A percentile compares a stretch with the other conserved stretches of the same genome.
Conservation (phyloP, 1,139 yeast species). For the Saccharomyces pastorianus region DNA sequence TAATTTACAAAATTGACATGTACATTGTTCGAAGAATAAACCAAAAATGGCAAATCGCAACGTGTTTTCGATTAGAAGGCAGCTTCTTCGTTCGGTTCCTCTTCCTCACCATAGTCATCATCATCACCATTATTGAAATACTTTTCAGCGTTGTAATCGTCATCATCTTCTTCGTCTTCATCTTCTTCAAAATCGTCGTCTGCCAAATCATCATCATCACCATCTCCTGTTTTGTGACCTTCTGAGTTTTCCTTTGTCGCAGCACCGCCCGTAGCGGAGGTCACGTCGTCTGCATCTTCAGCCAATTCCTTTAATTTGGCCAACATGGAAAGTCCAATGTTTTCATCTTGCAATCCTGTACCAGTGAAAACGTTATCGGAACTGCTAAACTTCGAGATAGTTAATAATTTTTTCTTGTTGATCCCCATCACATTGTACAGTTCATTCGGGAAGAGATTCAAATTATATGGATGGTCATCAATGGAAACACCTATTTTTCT, state of each 20-base stretch:
- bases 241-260: constrained; percentile 63
- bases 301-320: constrained; percentile 57
- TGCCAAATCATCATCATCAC: constrained; percentile 52
- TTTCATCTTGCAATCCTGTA: constrained; percentile 31
- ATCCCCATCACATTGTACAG: constrained; percentile 69
- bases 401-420: constrained; percentile 46
- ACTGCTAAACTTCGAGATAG: constrained; percentile 42
- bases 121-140: constrained; percentile 56
- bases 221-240: constrained; percentile 62
- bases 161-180: constrained; percentile 63
- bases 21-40: background rate
- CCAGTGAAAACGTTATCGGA: constrained; percentile 37
- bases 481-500: constrained; percentile 70
- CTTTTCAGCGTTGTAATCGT: constrained; percentile 71
- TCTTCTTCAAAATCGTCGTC: constrained; percentile 73
- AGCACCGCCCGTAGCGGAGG: constrained; percentile 42
- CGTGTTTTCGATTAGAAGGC: constrained; percentile 43
- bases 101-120: constrained; percentile 44
- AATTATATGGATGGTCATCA: constrained; percentile 73
- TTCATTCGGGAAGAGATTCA: constrained; percentile 72
- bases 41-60: background rate
- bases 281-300: constrained; percentile 45
- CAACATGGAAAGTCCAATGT: constrained; percentile 38
- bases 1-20: background rate
- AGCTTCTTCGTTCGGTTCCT: constrained; percentile 53